Percentiles rank a stretch among this genome's conserved stretches.
Conservation (phyloP, 2,329 filamentous ascomycete species). For the Malbranchea cinnamomea region DNA sequence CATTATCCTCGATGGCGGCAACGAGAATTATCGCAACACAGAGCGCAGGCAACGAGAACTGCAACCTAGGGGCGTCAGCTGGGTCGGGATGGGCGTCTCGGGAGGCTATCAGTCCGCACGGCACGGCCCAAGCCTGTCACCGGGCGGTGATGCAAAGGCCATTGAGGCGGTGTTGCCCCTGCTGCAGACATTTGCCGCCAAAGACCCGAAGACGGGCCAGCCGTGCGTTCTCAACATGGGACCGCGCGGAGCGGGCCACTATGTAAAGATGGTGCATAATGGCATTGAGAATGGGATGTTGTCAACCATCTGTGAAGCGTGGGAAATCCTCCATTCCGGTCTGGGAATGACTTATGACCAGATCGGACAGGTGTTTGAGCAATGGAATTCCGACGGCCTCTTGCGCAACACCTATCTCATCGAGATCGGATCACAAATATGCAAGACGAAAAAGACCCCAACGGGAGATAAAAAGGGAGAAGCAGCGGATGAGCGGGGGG, state of each 20-base stretch:
- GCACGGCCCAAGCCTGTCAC: constrained; percentile 52
- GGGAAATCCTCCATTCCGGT: constrained; percentile 45
- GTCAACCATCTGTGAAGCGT: constrained; percentile 47
- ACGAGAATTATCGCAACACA: constrained; percentile 52
- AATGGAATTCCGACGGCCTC: constrained; percentile 46
- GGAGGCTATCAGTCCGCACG: constrained; percentile 55
- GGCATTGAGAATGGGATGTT: constrained; percentile 62
- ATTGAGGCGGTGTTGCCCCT: constrained; percentile 47
- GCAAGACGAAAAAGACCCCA: constrained; percentile 34
- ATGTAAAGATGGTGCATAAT: constrained; percentile 64
- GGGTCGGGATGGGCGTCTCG: constrained; percentile 53
- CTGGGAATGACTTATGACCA: constrained; percentile 46
- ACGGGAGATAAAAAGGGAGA: constrained; percentile 21
- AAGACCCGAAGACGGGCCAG: constrained; percentile 39
- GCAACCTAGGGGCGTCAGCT: constrained; percentile 42
- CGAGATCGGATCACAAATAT: constrained; percentile 48
- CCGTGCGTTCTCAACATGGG: constrained; percentile 49
- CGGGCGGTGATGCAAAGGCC: constrained; percentile 43
- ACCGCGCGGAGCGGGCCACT: constrained; percentile 50
- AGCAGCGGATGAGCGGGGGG: constrained; percentile 19
- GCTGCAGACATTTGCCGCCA: constrained; percentile 46
- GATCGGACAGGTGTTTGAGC: constrained; percentile 42
- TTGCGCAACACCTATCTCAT: constrained; percentile 47
- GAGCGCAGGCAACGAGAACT: constrained; percentile 47
- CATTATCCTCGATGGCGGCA: constrained; percentile 54